These are phyloP conservation scores for Ophiostoma australiae DNA, from an alignment of 2,329 filamentous ascomycete species.

Conservation along the genomic window DNA sequence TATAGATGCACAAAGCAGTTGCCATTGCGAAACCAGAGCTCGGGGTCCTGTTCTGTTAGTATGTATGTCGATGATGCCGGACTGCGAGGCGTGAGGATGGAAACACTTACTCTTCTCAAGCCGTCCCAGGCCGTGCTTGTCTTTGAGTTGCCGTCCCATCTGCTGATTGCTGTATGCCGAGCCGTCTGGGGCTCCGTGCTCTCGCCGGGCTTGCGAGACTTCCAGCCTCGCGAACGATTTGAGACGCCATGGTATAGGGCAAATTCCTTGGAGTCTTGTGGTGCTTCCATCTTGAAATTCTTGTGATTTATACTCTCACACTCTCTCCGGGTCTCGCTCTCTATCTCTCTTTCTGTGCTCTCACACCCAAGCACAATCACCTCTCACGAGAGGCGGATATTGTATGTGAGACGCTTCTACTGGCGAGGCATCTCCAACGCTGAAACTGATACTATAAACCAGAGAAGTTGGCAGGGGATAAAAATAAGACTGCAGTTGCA, in stretches of 20 bases:
- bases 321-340: neutral
- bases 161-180: slow-evolving; percentile 37
- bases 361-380: slow-evolving; percentile 3
- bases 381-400: slow-evolving; percentile 16
- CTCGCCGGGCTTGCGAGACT: slow-evolving; percentile 35
- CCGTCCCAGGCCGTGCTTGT: slow-evolving; percentile 44
- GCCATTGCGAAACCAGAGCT: slow-evolving; percentile 63
- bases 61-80: neutral
- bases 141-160: slow-evolving; percentile 49
- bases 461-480: neutral
- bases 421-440: slow-evolving; percentile 17
- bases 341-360: neutral
- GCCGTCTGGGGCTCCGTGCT: slow-evolving; percentile 28
- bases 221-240: slow-evolving; percentile 36
- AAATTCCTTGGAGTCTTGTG: slow-evolving; percentile 19
- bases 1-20: slow-evolving; percentile 69
- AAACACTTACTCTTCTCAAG: slow-evolving; percentile 42
- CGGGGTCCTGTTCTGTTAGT: slow-evolving; percentile 55
- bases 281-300: slow-evolving; percentile 17
- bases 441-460: neutral
- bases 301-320: neutral
- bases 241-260: slow-evolving; percentile 36
- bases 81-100: neutral
- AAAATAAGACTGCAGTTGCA: neutral
- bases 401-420: slow-evolving; percentile 12